Evolutionary conservation across 345 rosid genomes (phyloP), one percentile per base, ranked within the genome.

Genomic region (Psidium guajava): DNA sequence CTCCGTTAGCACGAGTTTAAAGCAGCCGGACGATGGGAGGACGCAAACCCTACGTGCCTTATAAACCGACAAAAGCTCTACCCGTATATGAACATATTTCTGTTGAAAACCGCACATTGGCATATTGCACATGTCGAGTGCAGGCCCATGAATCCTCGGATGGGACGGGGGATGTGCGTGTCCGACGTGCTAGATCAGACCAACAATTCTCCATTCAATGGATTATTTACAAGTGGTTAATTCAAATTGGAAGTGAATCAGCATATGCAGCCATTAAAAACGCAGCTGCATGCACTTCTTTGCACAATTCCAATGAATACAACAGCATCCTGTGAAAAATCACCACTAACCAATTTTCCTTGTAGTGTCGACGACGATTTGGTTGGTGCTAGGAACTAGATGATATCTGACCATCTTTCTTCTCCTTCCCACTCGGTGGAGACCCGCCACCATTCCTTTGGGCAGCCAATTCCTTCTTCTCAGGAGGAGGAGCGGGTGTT

Each of bases 381-480:
- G 57, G 85, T 81, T 11, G 82, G 82, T 82, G 54, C 88, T 88
- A 32, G 86, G 93, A 87, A 32, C 86, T n/a, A n/a, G 87, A 83
- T 22, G 88, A 83, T 86, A 82, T 86, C 86, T 88, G 90, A 57
- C 90, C 88, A 83, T 92, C 92, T 86, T 89, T 91, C 87, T 88
- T 91, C 24, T 88, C 92, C 83, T 85, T 91, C 42, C 83, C 83
- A 54, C 82, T 82, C 5, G 87, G 36, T 40, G 88, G 44, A 27
- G 90, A 77, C 36, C 91, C 87, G 22, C 83, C 83, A 82, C 91
- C 89, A 88, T 87, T 90, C 54, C 89, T 69, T 82, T 89, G 89
- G 74, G 91, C 83, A 61, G 92, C 92, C 84, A 93, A 84, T 89
- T 95, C 95, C 91, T 94, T 92, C 1, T 93, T 86, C 59, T 93